These are phyloP conservation scores for Helenozyma baotianmanensis DNA, from an alignment of 805 yeast species.

Conservation along the genomic window DNA sequence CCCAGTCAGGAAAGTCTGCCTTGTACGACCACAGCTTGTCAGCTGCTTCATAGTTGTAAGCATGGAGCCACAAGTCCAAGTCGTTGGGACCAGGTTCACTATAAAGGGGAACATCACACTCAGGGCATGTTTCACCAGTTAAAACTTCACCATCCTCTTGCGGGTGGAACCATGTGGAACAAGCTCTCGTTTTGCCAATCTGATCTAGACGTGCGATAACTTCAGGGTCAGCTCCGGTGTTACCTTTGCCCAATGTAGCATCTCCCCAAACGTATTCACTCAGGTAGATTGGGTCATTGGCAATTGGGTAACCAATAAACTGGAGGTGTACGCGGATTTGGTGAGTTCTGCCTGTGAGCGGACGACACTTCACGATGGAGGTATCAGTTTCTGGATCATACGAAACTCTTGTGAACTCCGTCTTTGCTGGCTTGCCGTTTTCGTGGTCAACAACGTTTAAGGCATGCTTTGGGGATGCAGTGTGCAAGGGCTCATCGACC, in stretches of 20 bases:
- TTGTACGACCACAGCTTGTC: constrained; percentile 63
- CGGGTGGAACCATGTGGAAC: constrained; percentile 66
- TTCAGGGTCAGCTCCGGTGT: constrained; percentile 44
- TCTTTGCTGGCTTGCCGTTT: constrained; percentile 68
- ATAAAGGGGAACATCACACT: constrained; percentile 67
- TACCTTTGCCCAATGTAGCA: constrained; percentile 56
- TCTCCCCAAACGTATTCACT: constrained; percentile 77
- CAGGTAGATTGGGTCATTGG: constrained; percentile 88
- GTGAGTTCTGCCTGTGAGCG: constrained; percentile 91
- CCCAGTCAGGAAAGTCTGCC: constrained; percentile 83
- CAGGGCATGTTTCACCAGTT: constrained; percentile 53
- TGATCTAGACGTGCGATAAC: constrained; percentile 49
- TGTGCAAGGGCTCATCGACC: constrained; percentile 64
- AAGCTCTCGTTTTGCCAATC: constrained; percentile 66
- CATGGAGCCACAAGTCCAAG: constrained; percentile 86
- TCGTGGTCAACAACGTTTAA: constrained; percentile 49
- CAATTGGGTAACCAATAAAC: constrained; percentile 83
- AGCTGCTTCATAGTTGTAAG: constrained; percentile 67
- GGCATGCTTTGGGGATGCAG: constrained; percentile 70
- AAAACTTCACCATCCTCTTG: constrained; percentile 62
- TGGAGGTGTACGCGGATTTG: constrained; percentile 93
- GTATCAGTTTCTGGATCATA: constrained; percentile 54
- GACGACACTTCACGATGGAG: constrained; percentile 77
- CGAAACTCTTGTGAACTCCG: constrained; percentile 63
- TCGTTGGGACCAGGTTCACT: constrained; percentile 89